Conservation (phyloP, 495 filamentous ascomycete species). For the Elasticomyces elasticus region DNA sequence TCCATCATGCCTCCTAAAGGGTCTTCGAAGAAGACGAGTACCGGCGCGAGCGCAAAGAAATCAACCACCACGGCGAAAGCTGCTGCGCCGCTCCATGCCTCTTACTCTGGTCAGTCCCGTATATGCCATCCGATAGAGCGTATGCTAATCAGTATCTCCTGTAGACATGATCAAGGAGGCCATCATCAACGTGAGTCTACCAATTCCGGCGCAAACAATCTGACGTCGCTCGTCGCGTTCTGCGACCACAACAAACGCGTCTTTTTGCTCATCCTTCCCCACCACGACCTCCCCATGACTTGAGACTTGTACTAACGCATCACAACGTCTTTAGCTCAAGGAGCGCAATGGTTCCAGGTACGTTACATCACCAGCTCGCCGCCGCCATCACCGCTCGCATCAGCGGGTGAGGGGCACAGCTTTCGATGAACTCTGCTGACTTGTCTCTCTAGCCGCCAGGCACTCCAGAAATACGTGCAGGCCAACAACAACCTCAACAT, state of each 20-base stretch:
- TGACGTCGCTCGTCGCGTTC: conserved; percentile 33
- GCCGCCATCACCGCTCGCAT: conserved; percentile 11
- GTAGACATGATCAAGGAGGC: conserved; percentile 61
- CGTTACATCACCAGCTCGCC: conserved; percentile 29
- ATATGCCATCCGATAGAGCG: conserved; percentile 22
- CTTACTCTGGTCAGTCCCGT: conserved; percentile 43
- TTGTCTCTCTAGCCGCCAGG: conserved; percentile 59
- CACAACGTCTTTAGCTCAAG: conserved; percentile 44
- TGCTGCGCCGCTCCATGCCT: conserved; percentile 40
- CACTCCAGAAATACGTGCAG: conserved; percentile 95
- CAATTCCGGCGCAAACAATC: conserved; percentile 29
- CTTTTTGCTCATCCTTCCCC: conserved; percentile 4
- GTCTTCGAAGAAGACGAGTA: conserved; percentile 53
- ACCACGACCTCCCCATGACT: neutral
- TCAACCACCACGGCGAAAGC: no score
- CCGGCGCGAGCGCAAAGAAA: conserved; percentile 36
- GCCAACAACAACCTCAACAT: conserved; percentile 83
- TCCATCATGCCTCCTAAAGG: conserved; percentile 53
- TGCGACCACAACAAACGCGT: conserved; percentile 17
- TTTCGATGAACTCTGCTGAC: conserved; percentile 24
- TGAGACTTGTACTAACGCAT: conserved; percentile 39
- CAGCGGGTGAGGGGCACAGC: conserved; percentile 13
- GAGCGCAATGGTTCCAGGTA: conserved; percentile 57
- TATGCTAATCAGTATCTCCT: conserved; percentile 28
- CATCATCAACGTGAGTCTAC: conserved; percentile 51